Evolutionary conservation across 2,329 filamentous ascomycete genomes (phyloP).

Genomic region (Colletotrichum cordylinicola): DNA sequence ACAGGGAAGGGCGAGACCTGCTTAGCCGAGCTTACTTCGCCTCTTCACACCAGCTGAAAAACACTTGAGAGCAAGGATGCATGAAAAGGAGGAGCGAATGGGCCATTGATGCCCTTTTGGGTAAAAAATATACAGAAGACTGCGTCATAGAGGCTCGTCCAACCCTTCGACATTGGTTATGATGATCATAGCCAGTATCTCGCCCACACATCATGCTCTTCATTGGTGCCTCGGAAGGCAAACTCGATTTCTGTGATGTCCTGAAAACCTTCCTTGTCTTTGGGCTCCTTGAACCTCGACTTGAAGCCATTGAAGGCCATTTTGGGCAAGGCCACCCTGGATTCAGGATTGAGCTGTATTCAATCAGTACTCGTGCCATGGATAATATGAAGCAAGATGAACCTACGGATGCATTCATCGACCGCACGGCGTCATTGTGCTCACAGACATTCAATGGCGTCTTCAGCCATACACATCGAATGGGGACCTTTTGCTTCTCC

Average conservation of each 20-base stretch:
- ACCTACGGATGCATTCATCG: slow-evolving; percentile 59
- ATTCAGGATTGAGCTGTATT: slow-evolving; percentile 79
- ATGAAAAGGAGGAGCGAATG: too few species aligned
- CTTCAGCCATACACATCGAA: slow-evolving; percentile 87
- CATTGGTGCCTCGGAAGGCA: slow-evolving; percentile 71
- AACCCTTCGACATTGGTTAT: too few species aligned
- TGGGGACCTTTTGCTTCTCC: slow-evolving; percentile 70
- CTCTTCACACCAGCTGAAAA: too few species aligned
- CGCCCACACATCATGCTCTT: slow-evolving; percentile 75
- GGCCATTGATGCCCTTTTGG: too few species aligned
- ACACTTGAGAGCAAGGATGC: too few species aligned
- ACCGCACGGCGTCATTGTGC: slow-evolving; percentile 87
- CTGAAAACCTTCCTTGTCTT: slow-evolving; percentile 78
- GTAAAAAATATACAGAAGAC: too few species aligned
- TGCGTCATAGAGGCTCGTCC: too few species aligned
- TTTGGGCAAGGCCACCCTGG: slow-evolving; percentile 73
- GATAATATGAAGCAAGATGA: too few species aligned
- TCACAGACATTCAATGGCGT: slow-evolving; percentile 72
- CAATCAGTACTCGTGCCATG: neutral
- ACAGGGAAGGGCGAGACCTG: too few species aligned
- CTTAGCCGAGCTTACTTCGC: too few species aligned
- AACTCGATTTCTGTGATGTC: slow-evolving; percentile 82
- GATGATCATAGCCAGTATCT: slow-evolving; percentile 73
- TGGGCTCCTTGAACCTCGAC: slow-evolving; percentile 76
- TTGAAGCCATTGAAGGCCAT: slow-evolving; percentile 82